Evolutionary conservation across 371 early-diverging fungal species (phyloP), one percentile per base, ranked within the genome.

Genomic region (Parasitella parasitica): DNA sequence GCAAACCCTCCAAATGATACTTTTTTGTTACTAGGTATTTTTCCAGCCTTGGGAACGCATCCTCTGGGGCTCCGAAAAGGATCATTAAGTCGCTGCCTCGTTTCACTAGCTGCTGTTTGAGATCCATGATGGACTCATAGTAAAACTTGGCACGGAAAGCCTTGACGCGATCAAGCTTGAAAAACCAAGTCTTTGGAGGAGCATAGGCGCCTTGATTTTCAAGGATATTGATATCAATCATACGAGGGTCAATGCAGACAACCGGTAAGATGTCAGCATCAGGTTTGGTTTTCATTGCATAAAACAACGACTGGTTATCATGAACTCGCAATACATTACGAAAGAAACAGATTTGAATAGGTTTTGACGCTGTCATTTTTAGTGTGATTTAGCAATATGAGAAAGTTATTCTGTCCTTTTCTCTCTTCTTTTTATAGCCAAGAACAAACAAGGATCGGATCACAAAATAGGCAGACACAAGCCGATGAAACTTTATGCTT

Each of bases 321-420:
- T 78, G 78, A 11, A 77, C 46, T 15, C 78, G 75, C 8, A 78
- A 66, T 11, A 66, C 59, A 38, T 74, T 72, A 50, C 78, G 46
- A 54, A 78, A 77, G 18, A 67, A 67, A 54, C 73, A 74, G 9
- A 69, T 56, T 22, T 60, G 64, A 18, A 69, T 51, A 15, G 51
- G 34, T 34, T 59, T 68, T 9, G 53, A 20, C 12, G 26, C 37
- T 15, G 36, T 35, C 57, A 52, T 18, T 57, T 38, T 56, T 49
- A 51, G 26, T 15, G 39, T 39, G 11, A 22, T 8, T 4, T 4
- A 13, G 37, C 8, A 16, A 22, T n/a, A n/a, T n/a, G n/a, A n/a
- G n/a, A n/a, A n/a, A n/a, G n/a, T n/a, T n/a, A n/a, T n/a, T n/a
- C n/a, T n/a, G n/a, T n/a, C n/a, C n/a, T n/a, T n/a, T n/a, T n/a